phyloP scores from a whole-genome alignment of 1,139 yeast genomes.

The Taphrina wiesneri region DNA sequence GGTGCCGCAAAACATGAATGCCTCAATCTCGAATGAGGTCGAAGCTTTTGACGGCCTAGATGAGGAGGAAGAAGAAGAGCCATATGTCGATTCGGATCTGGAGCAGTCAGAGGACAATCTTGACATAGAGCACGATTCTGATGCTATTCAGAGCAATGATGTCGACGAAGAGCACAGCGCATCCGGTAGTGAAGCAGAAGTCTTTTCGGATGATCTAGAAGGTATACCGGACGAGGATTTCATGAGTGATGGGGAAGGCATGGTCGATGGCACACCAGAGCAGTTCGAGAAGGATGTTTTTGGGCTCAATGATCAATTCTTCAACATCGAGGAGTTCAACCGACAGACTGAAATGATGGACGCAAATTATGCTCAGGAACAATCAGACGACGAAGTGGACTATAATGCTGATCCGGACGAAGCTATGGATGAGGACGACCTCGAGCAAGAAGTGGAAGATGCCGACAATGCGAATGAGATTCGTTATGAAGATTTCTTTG shows the following conservation, averaged over 20 bases:
- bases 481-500: conserved; percentile 50
- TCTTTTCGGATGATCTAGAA: background rate
- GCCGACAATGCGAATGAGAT: conserved; percentile 43
- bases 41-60: conserved; percentile 7
- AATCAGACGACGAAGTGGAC: conserved; percentile 34
- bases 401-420: conserved; percentile 35
- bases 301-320: conserved; percentile 81
- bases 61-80: background rate
- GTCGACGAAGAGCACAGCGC: background rate
- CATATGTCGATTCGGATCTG: conserved; percentile 37
- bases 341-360: conserved; percentile 63
- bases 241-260: conserved; percentile 32
- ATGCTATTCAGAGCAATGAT: conserved; percentile 42
- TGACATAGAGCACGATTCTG: conserved; percentile 41
- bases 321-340: conserved; percentile 81
- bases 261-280: conserved; percentile 37
- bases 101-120: conserved; percentile 42
- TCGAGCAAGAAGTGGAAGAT: conserved; percentile 38
- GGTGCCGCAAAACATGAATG: conserved; percentile 45
- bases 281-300: conserved; percentile 51
- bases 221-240: conserved; percentile 38
- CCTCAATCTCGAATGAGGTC: conserved; percentile 47
- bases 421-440: conserved; percentile 38
- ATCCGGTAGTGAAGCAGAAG: conserved; percentile 5
- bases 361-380: conserved; percentile 25